These are phyloP conservation scores for Pseudogymnoascus sp. DNA, from an alignment of 2,329 filamentous ascomycete species.

Conservation along the genomic window DNA sequence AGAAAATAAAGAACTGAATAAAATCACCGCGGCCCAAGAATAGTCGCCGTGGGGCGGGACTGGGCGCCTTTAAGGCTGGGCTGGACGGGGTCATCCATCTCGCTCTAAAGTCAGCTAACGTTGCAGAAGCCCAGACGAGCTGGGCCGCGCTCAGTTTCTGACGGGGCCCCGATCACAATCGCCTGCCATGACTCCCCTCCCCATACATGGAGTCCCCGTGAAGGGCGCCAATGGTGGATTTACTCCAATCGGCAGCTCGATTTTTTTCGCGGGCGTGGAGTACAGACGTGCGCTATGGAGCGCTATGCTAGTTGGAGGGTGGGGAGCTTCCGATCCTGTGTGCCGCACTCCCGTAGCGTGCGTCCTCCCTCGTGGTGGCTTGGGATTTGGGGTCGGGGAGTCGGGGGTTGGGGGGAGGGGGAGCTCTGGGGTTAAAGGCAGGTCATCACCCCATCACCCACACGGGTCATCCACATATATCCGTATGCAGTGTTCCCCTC, in stretches of 20 bases:
- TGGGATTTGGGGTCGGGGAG: not conserved
- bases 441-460: not conserved
- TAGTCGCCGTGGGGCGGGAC: not conserved
- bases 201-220: not conserved
- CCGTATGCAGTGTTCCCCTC: not conserved
- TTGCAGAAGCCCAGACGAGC: not conserved
- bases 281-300: not conserved
- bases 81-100: not conserved
- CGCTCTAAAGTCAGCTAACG: not conserved
- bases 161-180: not conserved
- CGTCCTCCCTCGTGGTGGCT: not conserved
- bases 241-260: not conserved
- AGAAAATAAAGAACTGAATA: not conserved
- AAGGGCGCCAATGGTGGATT: not conserved
- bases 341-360: conserved; percentile 4
- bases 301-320: not conserved
- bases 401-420: not conserved
- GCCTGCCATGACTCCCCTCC: not conserved
- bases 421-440: not conserved
- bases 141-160: not conserved
- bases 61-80: not conserved
- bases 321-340: not conserved
- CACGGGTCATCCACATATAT: not conserved
- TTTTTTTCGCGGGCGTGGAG: not conserved
- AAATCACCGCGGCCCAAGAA: not conserved